Base-by-base conservation (phyloP, 2,329 filamentous ascomycete species). In the Aureobasidium subglaciale region DNA sequence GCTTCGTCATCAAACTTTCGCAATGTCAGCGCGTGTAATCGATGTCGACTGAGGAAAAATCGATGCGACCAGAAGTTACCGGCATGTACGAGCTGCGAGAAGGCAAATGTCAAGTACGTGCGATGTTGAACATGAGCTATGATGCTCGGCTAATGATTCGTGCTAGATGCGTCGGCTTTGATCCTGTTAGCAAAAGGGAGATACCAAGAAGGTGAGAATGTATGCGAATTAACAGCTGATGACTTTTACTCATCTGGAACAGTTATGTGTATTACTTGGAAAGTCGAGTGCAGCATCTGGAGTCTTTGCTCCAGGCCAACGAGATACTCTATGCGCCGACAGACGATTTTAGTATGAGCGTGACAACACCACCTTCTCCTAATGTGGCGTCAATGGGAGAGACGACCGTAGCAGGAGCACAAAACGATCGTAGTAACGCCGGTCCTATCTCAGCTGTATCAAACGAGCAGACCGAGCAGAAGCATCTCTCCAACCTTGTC, bases 221-320 rank as follows among this genome's bases (percentile, higher is more conserved):
- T 16, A 22, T 20, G 9, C n/a, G 22, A 3, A 5, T 37, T 13
- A 13, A n/a, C 16, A 11, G 2, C 11, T 2, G 4, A 8, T 25
- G 16, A 13, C 15, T 9, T 41, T 8, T 20, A 16, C 35, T 49
- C 25, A 56, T n/a, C 37, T 6, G 6, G 9, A 59, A 64, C 60
- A 89, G 87, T 70, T 97, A 97, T 75, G 90, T 97, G 46, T 96
- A 88, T 73, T 97, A 96, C 68, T 84, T 97, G 58, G 92, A 97
- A 71, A 88, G 87, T 25, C 81, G 92, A 58, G 83, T 96, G 55
- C 81, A 85, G 59, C 88, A 93, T 71, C 82, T 97, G 27, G 92
- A 97, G 70, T 79, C 79, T 30, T 73, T 93, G 34, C 79, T 97
- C 48, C 75, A 77, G 40, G 77, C 83, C 29, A 83, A 90, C 65